phyloP scores from a whole-genome alignment of 2,329 filamentous ascomycete genomes.

The Emergomyces pasteurianus region DNA sequence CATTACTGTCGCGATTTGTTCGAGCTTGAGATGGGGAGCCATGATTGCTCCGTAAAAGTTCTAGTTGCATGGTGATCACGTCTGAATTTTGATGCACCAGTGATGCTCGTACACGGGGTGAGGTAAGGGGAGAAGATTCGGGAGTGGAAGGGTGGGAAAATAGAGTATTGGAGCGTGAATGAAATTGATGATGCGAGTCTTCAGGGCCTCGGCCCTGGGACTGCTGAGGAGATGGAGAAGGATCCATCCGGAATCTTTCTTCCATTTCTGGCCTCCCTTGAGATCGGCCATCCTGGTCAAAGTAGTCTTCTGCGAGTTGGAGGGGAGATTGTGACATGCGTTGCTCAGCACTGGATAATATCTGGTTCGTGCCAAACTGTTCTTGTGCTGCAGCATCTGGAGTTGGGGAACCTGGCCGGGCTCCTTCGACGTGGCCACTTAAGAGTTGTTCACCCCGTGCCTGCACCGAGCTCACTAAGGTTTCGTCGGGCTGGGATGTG shows the following conservation, averaged over 20 bases:
- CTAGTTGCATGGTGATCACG: slow-evolving; percentile 34
- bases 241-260: slow-evolving; percentile 8
- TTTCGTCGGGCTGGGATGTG: neutral
- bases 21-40: slow-evolving; percentile 14
- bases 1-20: neutral
- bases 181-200: slow-evolving; percentile 10
- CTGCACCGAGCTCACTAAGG: slow-evolving; percentile 2
- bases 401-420: slow-evolving; percentile 7
- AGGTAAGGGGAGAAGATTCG: slow-evolving; percentile 29
- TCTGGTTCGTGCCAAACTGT: slow-evolving; percentile 8
- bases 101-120: slow-evolving; percentile 31
- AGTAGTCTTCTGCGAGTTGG: slow-evolving; percentile 24
- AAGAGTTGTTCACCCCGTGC: slow-evolving; percentile 11
- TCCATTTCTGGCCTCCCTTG: slow-evolving; percentile 14
- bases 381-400: slow-evolving; percentile 8
- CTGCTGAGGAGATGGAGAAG: neutral
- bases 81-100: slow-evolving; percentile 33
- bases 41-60: slow-evolving; percentile 25
- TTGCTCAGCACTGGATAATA: slow-evolving; percentile 23
- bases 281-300: slow-evolving; percentile 17
- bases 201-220: neutral
- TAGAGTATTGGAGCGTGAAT: slow-evolving; percentile 29
- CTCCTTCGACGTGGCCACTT: slow-evolving; percentile 8
- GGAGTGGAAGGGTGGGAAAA: slow-evolving; percentile 30
- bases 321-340: slow-evolving; percentile 29